Conservation (phyloP, 352 stramenopile species). For the Blastocystis sp. region DNA sequence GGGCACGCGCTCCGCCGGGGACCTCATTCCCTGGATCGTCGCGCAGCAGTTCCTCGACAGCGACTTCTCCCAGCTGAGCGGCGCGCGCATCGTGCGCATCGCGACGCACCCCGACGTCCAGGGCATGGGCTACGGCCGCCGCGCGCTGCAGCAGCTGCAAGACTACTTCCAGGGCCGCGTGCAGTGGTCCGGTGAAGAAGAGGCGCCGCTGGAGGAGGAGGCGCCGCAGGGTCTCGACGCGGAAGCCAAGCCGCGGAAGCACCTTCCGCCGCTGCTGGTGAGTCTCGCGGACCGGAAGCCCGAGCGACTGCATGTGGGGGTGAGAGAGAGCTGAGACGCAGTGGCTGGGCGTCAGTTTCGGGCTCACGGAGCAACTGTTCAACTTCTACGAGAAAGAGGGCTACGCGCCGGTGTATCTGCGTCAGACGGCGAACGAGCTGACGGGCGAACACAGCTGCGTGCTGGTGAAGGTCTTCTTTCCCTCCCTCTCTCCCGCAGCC, state of each 20-base stretch:
- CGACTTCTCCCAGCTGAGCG: constrained; percentile 88
- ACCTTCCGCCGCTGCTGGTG: constrained; percentile 86
- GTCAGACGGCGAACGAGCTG: constrained; percentile 95
- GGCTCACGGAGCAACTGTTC: constrained; percentile 84
- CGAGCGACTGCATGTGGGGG: constrained; percentile 76
- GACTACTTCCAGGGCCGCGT: constrained; percentile 93
- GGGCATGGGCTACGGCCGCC: constrained; percentile 90
- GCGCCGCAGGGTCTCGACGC: constrained; percentile 51
- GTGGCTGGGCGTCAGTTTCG: constrained; percentile 94
- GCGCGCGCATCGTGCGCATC: constrained; percentile 89
- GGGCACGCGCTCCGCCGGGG: constrained; percentile 86
- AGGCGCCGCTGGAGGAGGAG: constrained; percentile 59
- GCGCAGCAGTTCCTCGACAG: constrained; percentile 97
- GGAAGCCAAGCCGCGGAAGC: constrained; percentile 79
- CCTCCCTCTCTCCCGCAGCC: constrained; percentile 61
- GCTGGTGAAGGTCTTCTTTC: constrained; percentile 65
- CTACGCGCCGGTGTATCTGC: constrained; percentile 89
- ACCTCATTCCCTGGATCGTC: constrained; percentile 98
- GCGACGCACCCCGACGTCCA: constrained; percentile 88
- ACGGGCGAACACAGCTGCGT: constrained; percentile 95
- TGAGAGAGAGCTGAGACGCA: neutral
- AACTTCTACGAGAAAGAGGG: constrained; percentile 88
- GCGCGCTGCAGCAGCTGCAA: constrained; percentile 83
- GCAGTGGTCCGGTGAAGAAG: constrained; percentile 60
- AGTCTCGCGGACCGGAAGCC: constrained; percentile 81